phyloP scores from a whole-genome alignment of 768 basidiomycete genomes.

The Agaricus subrufescens region DNA sequence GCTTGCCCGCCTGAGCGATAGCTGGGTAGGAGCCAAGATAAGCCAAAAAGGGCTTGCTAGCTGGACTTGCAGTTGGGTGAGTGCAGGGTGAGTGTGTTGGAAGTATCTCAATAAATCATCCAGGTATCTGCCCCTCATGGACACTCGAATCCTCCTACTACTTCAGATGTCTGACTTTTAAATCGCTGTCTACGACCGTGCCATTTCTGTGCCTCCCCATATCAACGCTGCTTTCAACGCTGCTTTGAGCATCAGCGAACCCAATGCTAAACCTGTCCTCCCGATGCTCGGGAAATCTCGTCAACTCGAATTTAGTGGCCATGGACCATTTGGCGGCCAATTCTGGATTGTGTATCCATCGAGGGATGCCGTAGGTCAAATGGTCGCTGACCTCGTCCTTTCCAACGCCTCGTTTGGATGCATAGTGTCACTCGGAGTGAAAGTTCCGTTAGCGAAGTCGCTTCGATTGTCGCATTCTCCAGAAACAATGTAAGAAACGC shows the following conservation, averaged over 20 bases:
- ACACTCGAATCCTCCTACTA: not conserved
- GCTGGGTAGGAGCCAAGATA: too few species aligned
- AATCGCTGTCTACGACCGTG: conserved; percentile 20
- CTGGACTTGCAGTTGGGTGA: too few species aligned
- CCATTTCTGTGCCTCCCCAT: conserved; percentile 29
- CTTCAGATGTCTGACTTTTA: conserved; percentile 4
- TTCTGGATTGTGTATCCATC: conserved; percentile 3
- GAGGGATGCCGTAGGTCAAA: not conserved
- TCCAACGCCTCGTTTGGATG: conserved; percentile 61
- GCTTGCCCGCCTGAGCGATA: too few species aligned
- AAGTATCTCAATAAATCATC: too few species aligned
- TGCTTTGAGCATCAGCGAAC: conserved; percentile 29
- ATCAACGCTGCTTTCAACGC: too few species aligned
- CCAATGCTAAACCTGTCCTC: conserved; percentile 37
- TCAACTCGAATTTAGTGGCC: conserved; percentile 13
- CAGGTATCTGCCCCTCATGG: too few species aligned
- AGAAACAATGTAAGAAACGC: conserved; percentile 52
- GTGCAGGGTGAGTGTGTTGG: too few species aligned
- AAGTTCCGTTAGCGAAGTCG: conserved; percentile 31
- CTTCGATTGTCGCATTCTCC: conserved; percentile 67
- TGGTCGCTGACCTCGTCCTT: conserved; percentile 46
- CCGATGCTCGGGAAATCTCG: conserved; percentile 29
- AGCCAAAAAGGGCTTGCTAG: too few species aligned
- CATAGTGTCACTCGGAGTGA: conserved; percentile 33
- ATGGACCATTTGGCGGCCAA: not conserved